Conservation (phyloP, 345 rosid genomes). For the Salix brachista region DNA sequence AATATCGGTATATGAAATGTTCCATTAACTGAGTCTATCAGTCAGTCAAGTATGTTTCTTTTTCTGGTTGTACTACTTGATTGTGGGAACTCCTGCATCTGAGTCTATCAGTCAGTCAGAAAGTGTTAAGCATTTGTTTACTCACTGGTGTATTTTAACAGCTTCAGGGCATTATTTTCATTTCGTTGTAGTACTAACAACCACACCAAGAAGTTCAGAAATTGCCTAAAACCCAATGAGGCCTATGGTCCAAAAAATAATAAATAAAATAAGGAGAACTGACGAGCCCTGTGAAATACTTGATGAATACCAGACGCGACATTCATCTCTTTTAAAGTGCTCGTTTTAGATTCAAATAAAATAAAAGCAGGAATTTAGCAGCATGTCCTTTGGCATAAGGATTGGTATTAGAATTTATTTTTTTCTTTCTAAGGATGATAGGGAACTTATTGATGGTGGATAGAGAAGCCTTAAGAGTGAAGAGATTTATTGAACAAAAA, state of each 20-base stretch:
- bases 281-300: not conserved
- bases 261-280: too few relatives aligned
- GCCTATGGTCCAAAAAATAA: too few relatives aligned
- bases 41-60: not conserved
- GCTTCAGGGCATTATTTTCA: too few relatives aligned
- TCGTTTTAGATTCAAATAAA: not conserved
- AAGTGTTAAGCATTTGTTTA: not conserved
- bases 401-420: not conserved
- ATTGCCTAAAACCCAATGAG: not conserved
- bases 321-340: not conserved
- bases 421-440: not conserved
- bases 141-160: too few relatives aligned
- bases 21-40: not conserved
- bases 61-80: not conserved
- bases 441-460: not conserved
- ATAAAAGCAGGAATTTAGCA: not conserved
- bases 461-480: not conserved
- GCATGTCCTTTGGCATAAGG: not conserved
- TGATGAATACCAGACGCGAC: not conserved
- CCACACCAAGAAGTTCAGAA: too few relatives aligned
- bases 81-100: not conserved
- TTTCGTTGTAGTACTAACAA: too few relatives aligned
- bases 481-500: not conserved
- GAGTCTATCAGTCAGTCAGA: not conserved
- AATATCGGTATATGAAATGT: not conserved